Evolutionary conservation across 2,329 filamentous ascomycete species (phyloP).

Genomic region (Cytospora piceae): DNA sequence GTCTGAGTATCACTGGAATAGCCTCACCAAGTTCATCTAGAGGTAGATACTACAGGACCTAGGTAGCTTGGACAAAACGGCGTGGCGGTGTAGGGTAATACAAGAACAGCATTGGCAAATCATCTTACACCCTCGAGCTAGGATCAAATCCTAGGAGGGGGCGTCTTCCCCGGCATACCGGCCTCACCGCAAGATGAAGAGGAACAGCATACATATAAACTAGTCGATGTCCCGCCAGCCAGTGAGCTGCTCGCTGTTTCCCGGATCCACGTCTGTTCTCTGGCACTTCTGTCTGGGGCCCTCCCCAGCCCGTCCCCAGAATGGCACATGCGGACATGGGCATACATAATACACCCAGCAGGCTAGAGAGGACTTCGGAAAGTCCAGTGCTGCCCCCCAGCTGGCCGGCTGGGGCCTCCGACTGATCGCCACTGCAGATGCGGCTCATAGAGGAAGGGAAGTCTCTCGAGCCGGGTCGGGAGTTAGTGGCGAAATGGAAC

Average conservation of each 20-base stretch:
- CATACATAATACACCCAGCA: no score
- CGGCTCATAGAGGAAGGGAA: no score
- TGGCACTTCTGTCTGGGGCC: no score
- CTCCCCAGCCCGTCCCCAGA: no score
- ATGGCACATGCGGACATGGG: no score
- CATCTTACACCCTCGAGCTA: neutral
- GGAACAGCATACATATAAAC: neutral
- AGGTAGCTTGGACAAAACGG: neutral
- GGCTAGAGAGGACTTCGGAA: no score
- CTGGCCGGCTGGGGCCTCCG: no score
- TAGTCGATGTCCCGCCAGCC: neutral
- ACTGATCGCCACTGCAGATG: no score
- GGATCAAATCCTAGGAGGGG: neutral
- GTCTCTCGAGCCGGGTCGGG: no score
- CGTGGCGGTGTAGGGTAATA: neutral
- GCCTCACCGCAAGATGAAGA: neutral
- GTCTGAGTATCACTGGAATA: neutral
- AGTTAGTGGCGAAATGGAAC: no score
- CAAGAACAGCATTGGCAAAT: neutral
- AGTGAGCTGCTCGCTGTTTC: neutral
- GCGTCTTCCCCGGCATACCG: neutral
- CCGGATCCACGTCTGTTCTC: no score
- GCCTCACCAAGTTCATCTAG: neutral
- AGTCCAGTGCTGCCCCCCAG: no score
- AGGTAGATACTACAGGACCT: neutral